phyloP scores from a whole-genome alignment of 345 rosid species.

The Reutealis trisperma region DNA sequence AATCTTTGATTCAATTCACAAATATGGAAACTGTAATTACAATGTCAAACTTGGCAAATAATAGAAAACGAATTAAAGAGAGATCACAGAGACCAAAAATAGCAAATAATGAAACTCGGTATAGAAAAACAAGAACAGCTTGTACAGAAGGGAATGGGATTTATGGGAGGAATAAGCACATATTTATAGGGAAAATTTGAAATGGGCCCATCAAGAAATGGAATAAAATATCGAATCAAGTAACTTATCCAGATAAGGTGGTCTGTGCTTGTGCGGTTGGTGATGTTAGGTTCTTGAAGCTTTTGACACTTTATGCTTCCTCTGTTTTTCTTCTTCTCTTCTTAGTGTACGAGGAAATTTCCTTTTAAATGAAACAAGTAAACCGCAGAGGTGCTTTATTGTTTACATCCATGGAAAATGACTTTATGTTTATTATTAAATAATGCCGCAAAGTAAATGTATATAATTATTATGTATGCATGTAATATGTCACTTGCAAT shows the following conservation, averaged over 20 bases:
- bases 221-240: conserved; percentile 16
- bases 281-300: neutral
- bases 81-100: neutral
- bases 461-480: neutral
- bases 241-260: neutral
- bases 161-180: neutral
- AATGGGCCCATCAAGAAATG: neutral
- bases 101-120: neutral
- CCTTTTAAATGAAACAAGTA: neutral
- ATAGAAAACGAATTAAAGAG: neutral
- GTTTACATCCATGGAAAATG: neutral
- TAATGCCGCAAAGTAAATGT: too few species aligned
- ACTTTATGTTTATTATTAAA: neutral
- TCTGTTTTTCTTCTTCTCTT: neutral
- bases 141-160: neutral
- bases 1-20: neutral
- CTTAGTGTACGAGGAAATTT: too few species aligned
- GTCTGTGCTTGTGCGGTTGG: neutral
- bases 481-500: neutral
- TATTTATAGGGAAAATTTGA: conserved; percentile 14
- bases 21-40: neutral
- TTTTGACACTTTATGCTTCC: neutral
- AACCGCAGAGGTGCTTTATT: neutral
- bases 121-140: neutral
- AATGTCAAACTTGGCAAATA: neutral